phyloP scores from a whole-genome alignment of 2,329 filamentous ascomycete genomes.

The Pezicula carpinea region DNA sequence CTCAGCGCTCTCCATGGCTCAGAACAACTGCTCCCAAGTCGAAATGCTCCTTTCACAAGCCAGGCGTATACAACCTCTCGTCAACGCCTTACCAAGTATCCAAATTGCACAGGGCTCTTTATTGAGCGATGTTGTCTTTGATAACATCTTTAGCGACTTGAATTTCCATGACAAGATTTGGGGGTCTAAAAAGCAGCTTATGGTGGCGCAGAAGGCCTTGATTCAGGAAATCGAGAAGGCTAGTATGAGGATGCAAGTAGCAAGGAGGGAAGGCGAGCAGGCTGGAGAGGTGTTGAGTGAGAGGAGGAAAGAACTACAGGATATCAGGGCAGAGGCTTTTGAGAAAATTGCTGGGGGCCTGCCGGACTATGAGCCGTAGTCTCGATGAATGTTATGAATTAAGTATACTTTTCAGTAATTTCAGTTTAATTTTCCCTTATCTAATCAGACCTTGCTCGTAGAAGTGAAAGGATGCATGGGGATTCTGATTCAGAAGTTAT shows the following conservation, averaged over 20 bases:
- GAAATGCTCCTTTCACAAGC: constrained; percentile 37
- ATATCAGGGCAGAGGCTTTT: constrained; percentile 39
- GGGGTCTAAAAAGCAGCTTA: constrained; percentile 33
- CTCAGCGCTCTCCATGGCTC: constrained; percentile 43
- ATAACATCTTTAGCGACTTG: constrained; percentile 49
- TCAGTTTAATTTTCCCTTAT: too few species aligned
- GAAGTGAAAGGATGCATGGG: too few species aligned
- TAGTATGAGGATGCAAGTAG: constrained; percentile 24
- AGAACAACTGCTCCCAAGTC: constrained; percentile 37
- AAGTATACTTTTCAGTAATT: too few species aligned
- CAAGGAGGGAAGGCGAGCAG: constrained; percentile 25
- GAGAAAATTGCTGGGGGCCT: constrained; percentile 22
- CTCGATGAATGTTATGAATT: too few species aligned
- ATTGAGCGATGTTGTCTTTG: constrained; percentile 48
- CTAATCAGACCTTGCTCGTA: too few species aligned
- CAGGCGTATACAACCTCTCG: constrained; percentile 32
- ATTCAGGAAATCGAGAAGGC: constrained; percentile 29
- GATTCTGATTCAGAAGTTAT: too few species aligned
- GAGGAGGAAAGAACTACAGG: constrained; percentile 37
- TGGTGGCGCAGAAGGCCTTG: constrained; percentile 30
- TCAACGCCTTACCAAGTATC: constrained; percentile 34
- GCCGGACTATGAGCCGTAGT: neutral
- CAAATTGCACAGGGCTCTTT: constrained; percentile 41
- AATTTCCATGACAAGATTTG: constrained; percentile 49
- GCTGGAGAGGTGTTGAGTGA: constrained; percentile 31